Base-by-base conservation (phyloP, 192 early-diverging fungal genomes). In the Linnemannia schmuckeri region DNA sequence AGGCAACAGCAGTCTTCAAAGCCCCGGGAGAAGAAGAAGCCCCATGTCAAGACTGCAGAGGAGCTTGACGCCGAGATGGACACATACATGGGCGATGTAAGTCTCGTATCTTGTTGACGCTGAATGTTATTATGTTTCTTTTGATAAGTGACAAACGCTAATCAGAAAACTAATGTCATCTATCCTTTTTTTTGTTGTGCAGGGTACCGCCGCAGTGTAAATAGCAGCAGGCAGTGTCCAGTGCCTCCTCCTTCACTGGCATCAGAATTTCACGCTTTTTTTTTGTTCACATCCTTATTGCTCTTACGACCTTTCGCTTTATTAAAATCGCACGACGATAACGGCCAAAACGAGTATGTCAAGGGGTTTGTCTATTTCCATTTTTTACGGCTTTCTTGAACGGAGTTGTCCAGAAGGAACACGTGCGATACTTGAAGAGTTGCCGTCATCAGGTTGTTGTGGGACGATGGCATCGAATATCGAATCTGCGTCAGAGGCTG, bases 21-120 rank as follows among this genome's bases (percentile, higher is more conserved):
- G 41, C 57, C 71, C 38, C 76, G 38, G 46, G 75, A 83, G 54
- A 77, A 73, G 10, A 55, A 46, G 24, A 54, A 80, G 77, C 76
- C 71, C 17, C 46, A 88, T 30, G 35, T 72, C 38, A 82, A 81
- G 71, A 89, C 76, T 33, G 90, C 79, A 22, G 85, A 90, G 46
- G 91, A 91, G 49, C 69, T 93, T 76, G 92, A 93, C 84, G 84
- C 82, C 41, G 91, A 93, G 75, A 90, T 93, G 92, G 90, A 92
- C 41, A 83, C 85, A n/a, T 93, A 93, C 55, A 93, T 92, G 92
- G 81, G 83, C 66, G 82, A 70, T 40, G 87, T 85, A 86, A 77
- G 80, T 41, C 69, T 37, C 61, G 15, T 61, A 33, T 33, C 54
- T 40, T 75, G 17, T 27, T 27, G n/a, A 0, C 35, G 44, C 18